Evolutionary conservation across 306 rosid species (phyloP).

Genomic region (Pterocarpus santalinus): DNA sequence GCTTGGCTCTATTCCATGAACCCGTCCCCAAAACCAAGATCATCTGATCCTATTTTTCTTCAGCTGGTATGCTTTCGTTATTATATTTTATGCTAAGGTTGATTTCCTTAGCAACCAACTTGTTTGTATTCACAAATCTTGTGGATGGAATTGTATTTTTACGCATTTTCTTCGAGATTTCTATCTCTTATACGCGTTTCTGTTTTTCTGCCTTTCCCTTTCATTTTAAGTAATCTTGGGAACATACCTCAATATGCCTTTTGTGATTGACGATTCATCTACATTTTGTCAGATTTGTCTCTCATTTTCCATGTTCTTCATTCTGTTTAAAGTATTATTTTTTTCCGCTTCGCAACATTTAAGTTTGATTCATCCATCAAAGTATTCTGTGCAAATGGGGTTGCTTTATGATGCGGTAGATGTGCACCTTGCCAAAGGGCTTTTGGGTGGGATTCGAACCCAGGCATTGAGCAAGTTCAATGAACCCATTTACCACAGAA

Average conservation of each 20-base stretch:
- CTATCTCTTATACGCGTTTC: conserved; percentile 1
- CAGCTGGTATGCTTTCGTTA: conserved; percentile 64
- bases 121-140: conserved; percentile 28
- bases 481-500: neutral
- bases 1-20: conserved; percentile 77
- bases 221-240: conserved; percentile 9
- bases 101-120: neutral
- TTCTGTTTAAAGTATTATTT: conserved; percentile 12
- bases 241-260: conserved; percentile 10
- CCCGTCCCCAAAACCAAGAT: conserved; percentile 77
- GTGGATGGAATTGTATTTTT: conserved; percentile 23
- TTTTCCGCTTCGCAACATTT: conserved; percentile 11
- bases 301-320: neutral
- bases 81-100: conserved; percentile 14
- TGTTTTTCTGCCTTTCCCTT: conserved; percentile 3
- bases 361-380: neutral
- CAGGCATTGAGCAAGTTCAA: neutral
- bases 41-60: conserved; percentile 83
- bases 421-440: neutral
- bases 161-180: conserved; percentile 14
- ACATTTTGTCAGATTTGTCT: neutral
- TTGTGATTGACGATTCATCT: neutral
- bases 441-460: neutral
- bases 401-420: neutral
- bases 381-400: neutral